These are phyloP conservation scores for Ochetophila trinervis DNA, from an alignment of 306 rosid species.

Conservation along the genomic window DNA sequence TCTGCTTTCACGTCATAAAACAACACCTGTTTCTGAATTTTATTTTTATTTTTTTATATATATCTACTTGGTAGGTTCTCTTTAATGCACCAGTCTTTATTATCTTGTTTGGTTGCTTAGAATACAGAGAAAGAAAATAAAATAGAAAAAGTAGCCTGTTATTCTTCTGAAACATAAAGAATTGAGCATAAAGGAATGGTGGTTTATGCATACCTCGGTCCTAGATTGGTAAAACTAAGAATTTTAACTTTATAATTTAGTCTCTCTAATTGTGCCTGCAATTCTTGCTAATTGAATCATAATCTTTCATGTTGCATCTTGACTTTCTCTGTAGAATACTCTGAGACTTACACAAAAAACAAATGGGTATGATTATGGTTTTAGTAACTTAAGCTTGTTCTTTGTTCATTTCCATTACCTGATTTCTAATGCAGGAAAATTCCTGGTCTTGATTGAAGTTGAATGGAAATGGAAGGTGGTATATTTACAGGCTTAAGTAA, in stretches of 20 bases:
- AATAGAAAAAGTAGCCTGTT: not conserved
- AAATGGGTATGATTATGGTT: conserved; percentile 5
- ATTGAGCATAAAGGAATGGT: not conserved
- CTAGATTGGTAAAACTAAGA: conserved; percentile 1
- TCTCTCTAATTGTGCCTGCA: not conserved
- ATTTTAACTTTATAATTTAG: conserved; percentile 3
- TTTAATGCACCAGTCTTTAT: conserved; percentile 31
- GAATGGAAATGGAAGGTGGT: conserved; percentile 64
- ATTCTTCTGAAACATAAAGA: conserved; percentile 2
- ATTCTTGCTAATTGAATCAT: conserved; percentile 1
- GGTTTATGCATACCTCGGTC: not conserved
- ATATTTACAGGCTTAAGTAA: conserved; percentile 58
- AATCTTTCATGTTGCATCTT: not conserved
- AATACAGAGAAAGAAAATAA: conserved; percentile 23
- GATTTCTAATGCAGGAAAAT: conserved; percentile 39
- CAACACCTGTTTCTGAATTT: conserved; percentile 17
- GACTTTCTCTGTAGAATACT: conserved; percentile 4
- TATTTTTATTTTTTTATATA: conserved; percentile 21
- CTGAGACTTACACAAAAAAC: not conserved
- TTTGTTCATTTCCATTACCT: conserved; percentile 22
- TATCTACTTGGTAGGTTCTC: conserved; percentile 27
- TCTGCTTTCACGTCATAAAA: conserved; percentile 40
- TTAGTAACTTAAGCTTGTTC: conserved; percentile 2
- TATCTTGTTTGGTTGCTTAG: conserved; percentile 45
- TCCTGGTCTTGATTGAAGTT: conserved; percentile 30